Conservation (phyloP, 352 stramenopile species). For the Pythium myriotylum region DNA sequence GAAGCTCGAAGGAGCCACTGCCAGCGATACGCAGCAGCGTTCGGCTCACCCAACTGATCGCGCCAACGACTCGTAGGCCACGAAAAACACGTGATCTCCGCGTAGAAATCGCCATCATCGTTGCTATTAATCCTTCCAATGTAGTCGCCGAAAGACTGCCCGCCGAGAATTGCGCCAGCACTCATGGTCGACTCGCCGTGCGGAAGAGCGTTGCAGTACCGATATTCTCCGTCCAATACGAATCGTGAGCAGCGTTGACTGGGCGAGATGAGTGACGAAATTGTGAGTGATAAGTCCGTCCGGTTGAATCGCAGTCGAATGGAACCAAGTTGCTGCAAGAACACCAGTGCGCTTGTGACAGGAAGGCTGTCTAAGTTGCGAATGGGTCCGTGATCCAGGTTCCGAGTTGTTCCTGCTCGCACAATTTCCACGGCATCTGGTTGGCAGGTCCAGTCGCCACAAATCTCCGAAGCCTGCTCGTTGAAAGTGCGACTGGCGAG, state of each 20-base stretch:
- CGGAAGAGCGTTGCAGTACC: constrained; percentile 1
- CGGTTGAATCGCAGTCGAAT: background rate
- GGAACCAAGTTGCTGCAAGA: constrained; percentile 1
- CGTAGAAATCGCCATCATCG: too few relatives aligned
- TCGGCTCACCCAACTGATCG: background rate
- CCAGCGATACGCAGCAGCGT: constrained; percentile 6
- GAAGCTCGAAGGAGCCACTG: background rate
- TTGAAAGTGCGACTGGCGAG: too few relatives aligned
- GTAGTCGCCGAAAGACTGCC: constrained; percentile 20
- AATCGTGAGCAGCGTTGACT: background rate
- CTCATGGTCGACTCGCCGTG: constrained; percentile 4
- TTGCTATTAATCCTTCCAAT: background rate
- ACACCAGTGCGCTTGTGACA: background rate
- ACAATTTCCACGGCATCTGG: background rate
- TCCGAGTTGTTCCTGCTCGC: background rate
- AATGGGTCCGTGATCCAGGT: too few relatives aligned
- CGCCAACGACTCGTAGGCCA: constrained; percentile 5
- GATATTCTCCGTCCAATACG: constrained; percentile 1
- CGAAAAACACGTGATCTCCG: constrained; percentile 1
- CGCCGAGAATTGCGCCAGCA: background rate
- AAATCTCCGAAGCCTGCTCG: too few relatives aligned
- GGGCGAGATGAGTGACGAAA: background rate
- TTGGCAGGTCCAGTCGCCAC: background rate
- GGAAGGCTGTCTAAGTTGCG: too few relatives aligned
- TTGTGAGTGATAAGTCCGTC: background rate